Base-by-base conservation (phyloP, 1,139 yeast genomes). In the Wickerhamomyces sp. region DNA sequence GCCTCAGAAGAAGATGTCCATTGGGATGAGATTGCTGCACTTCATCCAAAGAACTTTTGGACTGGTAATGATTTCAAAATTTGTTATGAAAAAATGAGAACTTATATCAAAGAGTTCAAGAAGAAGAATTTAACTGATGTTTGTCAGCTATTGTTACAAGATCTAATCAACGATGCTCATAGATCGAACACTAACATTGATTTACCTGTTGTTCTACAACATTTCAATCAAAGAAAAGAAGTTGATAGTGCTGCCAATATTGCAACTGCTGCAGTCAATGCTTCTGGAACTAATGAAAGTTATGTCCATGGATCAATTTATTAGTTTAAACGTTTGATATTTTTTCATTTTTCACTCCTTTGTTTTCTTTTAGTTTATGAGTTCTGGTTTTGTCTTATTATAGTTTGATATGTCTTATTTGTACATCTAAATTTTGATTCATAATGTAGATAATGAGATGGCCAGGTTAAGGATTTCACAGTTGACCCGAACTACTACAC, bases 1-100 rank as follows among this genome's bases (percentile, higher is more conserved):
- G 67, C 71, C 11, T 67, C 72, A 15, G 66, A 72, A 27, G 75
- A 75, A n/a, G 70, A 72, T 38, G 73, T 83, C 9, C 84, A 84
- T 58, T 86, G 94, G 94, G 76, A 78, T 26, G 73, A 73, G 10
- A 56, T 78, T 30, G 78, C 82, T 0, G 59, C 71, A 8, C 52
- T 69, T 27, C 75, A 72, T 51, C 72, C 75, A 15, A 69, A 67
- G 41, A 54, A 60, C 23, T 53, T 59, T 33, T 75, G 78, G 77
- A 63, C 71, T 6, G 79, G 75, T 1, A 56, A 66, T 7, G 81
- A 77, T 53, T 61, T 75, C 41, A 65, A 67, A 39, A 61, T 68
- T 6, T 71, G 76, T 47, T 77, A 68, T 53, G 75, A 71, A 48
- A 69, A 69, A 44, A 66, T 76, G 70, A 69, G 72, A 54, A 54